A percentile compares a stretch with the other conserved stretches of the same genome.
phyloP scores from a whole-genome alignment of 345 rosid species.

The Populus ilicifolia region DNA sequence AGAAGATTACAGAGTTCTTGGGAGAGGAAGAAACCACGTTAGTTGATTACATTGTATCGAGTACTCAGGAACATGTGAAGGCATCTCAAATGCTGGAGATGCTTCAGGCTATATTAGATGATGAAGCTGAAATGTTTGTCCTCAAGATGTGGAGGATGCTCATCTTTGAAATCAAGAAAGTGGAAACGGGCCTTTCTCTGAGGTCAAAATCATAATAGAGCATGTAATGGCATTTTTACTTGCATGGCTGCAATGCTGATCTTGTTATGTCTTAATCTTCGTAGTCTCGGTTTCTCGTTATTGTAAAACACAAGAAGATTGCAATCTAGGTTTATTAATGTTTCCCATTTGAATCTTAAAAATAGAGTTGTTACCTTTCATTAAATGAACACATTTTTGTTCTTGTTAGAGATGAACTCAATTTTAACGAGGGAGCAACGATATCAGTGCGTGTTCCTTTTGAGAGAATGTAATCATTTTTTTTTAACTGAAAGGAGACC shows the following conservation, averaged over 20 bases:
- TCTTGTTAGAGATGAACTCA: no score
- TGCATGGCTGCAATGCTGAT: neutral
- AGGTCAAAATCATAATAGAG: slow-evolving; percentile 48
- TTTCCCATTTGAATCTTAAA: no score
- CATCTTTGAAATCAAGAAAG: slow-evolving; percentile 88
- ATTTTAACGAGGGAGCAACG: no score
- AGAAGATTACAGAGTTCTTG: slow-evolving; percentile 88
- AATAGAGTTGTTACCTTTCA: no score
- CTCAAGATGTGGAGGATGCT: slow-evolving; percentile 99
- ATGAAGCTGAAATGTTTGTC: slow-evolving; percentile 98
- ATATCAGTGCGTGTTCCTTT: no score
- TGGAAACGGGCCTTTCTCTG: slow-evolving; percentile 67
- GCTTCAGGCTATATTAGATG: slow-evolving; percentile 79
- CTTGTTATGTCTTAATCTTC: neutral
- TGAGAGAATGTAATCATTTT: no score
- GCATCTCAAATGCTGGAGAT: slow-evolving; percentile 92
- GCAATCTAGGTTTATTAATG: neutral
- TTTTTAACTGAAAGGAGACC: no score
- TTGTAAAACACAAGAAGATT: neutral
- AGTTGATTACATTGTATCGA: slow-evolving; percentile 79
- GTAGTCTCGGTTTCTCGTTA: neutral
- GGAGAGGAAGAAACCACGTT: slow-evolving; percentile 92
- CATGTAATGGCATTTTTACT: neutral
- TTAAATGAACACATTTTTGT: no score
- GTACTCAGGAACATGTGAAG: slow-evolving; percentile 79